Base-by-base conservation (phyloP, 1,139 yeast genomes). In the Scheffersomyces segobiensis region DNA sequence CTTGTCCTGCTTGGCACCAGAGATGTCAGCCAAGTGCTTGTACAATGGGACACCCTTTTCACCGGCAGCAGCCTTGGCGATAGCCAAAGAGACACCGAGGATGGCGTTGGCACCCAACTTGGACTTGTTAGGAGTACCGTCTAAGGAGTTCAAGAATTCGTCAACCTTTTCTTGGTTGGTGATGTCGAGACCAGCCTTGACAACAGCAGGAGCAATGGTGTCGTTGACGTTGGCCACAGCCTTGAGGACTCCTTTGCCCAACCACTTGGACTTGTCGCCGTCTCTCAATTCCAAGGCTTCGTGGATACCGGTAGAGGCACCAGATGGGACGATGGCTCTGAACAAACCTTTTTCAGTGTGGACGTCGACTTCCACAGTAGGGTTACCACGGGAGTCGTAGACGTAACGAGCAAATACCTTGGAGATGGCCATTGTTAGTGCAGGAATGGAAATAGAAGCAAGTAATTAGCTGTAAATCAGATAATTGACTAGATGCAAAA, bases 371-470 rank as follows among this genome's bases (percentile, higher is more conserved):
- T 93, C 97, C 70, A 93, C 97, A 67, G 97, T 93, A 80, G 98
- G 98, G 86, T 93, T 93, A 81, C 97, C 97, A 83, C 98, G 91
- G 69, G 97, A 92, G 83, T 93, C 98, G 88, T 93, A 93, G 79
- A 93, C 96, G 83, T 87, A 87, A 83, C 97, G 91, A 71, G 97
- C 91, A 80, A 83, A 87, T 71, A 91, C 82, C 82, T 92, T 91
- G 58, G 76, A 62, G 60, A 75, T 67, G 62, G 81, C 74, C 81
- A 77, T 77, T 59, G 22, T 58, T 20, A 53, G 53, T 6, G 18
- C n/a, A 19, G 49, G 6, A 24, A n/a, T 22, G 50, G 42, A 32
- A 5, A 32, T 7, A 32, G 42, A 32, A 32, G 42, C 42, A 32
- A 32, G 42, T 32, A 32, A 32, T 32, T 32, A 32, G 42, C 42